phyloP scores from a whole-genome alignment of 305 asterid genomes.

The Salvia sclarea region DNA sequence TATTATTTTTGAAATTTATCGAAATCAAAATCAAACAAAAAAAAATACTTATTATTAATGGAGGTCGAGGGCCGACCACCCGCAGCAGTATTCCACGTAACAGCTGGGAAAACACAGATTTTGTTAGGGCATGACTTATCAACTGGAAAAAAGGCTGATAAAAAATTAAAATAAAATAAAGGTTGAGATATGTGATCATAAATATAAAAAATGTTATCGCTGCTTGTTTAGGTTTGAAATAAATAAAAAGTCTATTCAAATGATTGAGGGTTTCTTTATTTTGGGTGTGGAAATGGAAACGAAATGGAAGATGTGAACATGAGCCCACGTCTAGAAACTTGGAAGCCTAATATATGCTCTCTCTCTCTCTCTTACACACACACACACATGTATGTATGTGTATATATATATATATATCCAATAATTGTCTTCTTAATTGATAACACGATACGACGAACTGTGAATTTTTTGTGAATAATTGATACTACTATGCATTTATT shows the following conservation, averaged over 20 bases:
- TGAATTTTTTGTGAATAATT: background rate
- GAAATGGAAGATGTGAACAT: slow-evolving; percentile 26
- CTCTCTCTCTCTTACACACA: background rate
- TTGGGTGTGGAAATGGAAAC: slow-evolving; percentile 17
- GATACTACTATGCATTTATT: background rate
- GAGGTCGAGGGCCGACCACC: slow-evolving; percentile 33
- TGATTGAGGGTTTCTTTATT: slow-evolving; percentile 34
- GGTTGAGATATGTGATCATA: background rate
- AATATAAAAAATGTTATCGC: background rate
- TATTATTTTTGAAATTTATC: background rate
- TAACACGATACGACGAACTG: background rate
- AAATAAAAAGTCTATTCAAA: slow-evolving; percentile 23
- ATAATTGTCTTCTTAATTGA: slow-evolving; percentile 14
- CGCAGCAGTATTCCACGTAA: slow-evolving; percentile 29
- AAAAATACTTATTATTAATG: background rate
- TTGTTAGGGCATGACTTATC: slow-evolving; percentile 13
- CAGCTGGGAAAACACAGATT: background rate
- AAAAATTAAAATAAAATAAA: background rate
- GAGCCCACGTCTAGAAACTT: slow-evolving; percentile 32
- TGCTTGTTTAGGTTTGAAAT: slow-evolving; percentile 11
- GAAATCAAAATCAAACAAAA: background rate
- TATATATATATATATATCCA: background rate
- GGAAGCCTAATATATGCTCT: background rate
- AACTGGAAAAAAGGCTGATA: background rate
- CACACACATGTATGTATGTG: too few relatives aligned